Percentiles rank a stretch among this genome's conserved stretches.
Evolutionary conservation across 495 filamentous ascomycete species (phyloP).

Genomic region (Talaromyces stipitatus): DNA sequence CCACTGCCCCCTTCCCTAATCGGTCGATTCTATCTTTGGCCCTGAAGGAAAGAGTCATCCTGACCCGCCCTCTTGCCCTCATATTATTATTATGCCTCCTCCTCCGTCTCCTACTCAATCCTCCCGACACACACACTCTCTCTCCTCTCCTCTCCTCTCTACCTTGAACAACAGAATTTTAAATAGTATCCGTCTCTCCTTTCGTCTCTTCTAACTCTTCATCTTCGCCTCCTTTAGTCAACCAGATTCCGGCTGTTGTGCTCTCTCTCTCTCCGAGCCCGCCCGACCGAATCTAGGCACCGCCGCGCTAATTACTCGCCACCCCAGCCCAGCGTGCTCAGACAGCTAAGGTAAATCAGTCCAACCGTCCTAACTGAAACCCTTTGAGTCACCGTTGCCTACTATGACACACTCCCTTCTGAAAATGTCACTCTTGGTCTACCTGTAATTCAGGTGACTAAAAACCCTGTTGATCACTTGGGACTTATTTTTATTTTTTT

Average conservation of each 20-base stretch:
- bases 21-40: background rate
- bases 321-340: background rate
- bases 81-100: background rate
- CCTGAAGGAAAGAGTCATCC: background rate
- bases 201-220: background rate
- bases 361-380: background rate
- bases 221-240: background rate
- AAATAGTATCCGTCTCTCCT: background rate
- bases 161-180: background rate
- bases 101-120: background rate
- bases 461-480: conserved; percentile 1
- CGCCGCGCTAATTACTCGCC: conserved; percentile 1
- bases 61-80: background rate
- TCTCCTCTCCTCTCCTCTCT: conserved; percentile 5
- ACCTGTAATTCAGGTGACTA: background rate
- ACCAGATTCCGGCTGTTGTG: background rate
- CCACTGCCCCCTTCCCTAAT: conserved; percentile 2
- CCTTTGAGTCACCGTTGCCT: conserved; percentile 6
- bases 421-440: background rate
- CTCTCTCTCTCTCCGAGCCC: background rate
- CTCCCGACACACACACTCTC: background rate
- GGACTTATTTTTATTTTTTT: background rate
- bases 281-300: background rate
- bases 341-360: conserved; percentile 1
- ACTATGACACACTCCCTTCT: background rate